Conservation (phyloP, 805 yeast species). For the Wickerhamiella spandovensis region DNA sequence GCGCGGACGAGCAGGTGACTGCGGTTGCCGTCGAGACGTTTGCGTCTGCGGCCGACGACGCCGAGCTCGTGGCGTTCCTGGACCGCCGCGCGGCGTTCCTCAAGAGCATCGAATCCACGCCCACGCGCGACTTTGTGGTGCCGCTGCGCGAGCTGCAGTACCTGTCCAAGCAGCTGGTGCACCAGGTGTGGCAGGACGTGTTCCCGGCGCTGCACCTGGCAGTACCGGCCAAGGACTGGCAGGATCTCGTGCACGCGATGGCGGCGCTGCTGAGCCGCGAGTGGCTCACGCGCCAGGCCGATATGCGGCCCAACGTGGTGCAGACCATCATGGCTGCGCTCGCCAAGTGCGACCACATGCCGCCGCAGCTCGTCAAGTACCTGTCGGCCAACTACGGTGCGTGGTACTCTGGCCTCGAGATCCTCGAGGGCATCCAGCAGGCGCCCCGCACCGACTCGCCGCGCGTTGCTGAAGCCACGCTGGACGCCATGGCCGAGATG, state of each 20-base stretch:
- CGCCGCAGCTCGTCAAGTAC: constrained; percentile 87
- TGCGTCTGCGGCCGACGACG: not conserved
- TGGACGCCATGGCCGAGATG: constrained; percentile 82
- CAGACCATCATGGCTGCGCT: constrained; percentile 74
- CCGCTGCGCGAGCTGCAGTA: constrained; percentile 76
- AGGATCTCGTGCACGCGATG: constrained; percentile 71
- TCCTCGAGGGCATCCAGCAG: constrained; percentile 59
- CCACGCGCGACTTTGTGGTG: constrained; percentile 45
- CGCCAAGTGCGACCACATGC: constrained; percentile 59
- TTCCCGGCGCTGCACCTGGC: constrained; percentile 72
- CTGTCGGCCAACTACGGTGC: constrained; percentile 76
- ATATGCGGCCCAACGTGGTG: constrained; percentile 73
- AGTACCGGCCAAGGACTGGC: constrained; percentile 64
- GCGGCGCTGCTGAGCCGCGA: constrained; percentile 76
- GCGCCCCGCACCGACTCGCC: constrained; percentile 52
- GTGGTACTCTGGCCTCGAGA: constrained; percentile 78
- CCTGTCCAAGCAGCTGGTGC: constrained; percentile 66
- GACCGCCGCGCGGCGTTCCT: constrained; percentile 20
- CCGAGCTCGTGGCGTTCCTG: constrained; percentile 26
- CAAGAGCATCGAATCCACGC: constrained; percentile 28
- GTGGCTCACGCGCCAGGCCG: constrained; percentile 83
- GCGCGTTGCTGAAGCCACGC: constrained; percentile 68
- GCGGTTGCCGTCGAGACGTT: not conserved
- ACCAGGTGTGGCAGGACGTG: constrained; percentile 66
- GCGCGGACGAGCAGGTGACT: constrained; percentile 18